Base-by-base conservation (phyloP, 768 basidiomycete species). In the Chalciporus sphaerocephalus region DNA sequence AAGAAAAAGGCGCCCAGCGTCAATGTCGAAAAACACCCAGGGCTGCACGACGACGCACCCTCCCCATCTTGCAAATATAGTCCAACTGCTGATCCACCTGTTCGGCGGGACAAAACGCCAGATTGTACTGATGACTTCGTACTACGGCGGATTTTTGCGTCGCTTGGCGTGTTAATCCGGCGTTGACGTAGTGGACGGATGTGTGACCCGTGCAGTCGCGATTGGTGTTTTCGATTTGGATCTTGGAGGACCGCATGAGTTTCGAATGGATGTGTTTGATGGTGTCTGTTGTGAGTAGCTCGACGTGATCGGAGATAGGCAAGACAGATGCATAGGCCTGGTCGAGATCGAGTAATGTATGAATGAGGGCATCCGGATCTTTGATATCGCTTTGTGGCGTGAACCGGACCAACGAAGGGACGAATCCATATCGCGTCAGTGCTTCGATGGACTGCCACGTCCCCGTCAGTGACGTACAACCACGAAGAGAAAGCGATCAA, bases 61-160 rank as follows among this genome's bases (percentile, higher is more conserved):
- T 57, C 2, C 57, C 64, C 64, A 65, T 65, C 48, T 65, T 65
- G 43, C 64, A 65, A 18, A 65, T 65, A 40, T 65, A 65, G 27
- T 65, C 64, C 24, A 65, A 28, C 30, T 65, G 65, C 22, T 65
- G 61, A 28, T 65, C 64, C 2, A 65, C 64, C 21, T 53, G 16
- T 17, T 63, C 64, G 3, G 52, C 39, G 10, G 64, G 66, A 25
- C 64, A 65, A 23, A 54, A 65, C 12, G 65, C 63, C 18, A 65
- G 63, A 38, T 67, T 65, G 18, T 65, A 65, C 27, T 65, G 63
- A 0, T 62, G 51, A 34, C 64, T 67, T 21, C 64, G 53, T 10
- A 67, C 56, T 15, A 57, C 52, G 25, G 65, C 63, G 11, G 61
- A 64, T 38, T 50, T 60, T 40, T 64, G 58, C 0, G 64, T 59